Evolutionary conservation across 148 eudicot genomes (phyloP).

Genomic region (Rhododendron mucronatum): DNA sequence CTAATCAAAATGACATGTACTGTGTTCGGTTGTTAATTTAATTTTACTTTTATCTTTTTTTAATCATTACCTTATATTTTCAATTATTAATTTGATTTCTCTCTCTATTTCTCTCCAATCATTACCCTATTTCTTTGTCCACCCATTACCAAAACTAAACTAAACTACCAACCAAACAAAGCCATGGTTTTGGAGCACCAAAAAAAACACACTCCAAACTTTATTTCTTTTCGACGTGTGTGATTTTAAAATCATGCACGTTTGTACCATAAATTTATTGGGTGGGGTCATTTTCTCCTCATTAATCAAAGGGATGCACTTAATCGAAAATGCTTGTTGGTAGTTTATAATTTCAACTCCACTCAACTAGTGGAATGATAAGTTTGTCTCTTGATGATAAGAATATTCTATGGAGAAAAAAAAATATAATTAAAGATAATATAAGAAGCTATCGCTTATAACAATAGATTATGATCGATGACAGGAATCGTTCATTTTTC

Average conservation of each 20-base stretch:
- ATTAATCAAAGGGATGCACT: background rate
- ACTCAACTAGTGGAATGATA: slow-evolving; percentile 15
- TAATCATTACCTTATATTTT: no score
- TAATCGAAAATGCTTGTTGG: background rate
- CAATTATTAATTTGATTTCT: no score
- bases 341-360: background rate
- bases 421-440: slow-evolving; percentile 1
- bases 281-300: slow-evolving; percentile 5
- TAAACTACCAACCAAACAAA: no score
- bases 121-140: no score
- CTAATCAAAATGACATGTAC: background rate
- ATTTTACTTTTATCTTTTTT: no score
- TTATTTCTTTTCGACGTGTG: background rate
- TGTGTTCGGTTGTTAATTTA: no score
- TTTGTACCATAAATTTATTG: background rate
- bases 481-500: background rate
- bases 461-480: background rate
- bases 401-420: background rate
- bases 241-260: background rate
- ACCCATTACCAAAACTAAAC: no score
- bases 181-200: background rate
- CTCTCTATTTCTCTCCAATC: no score
- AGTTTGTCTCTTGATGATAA: slow-evolving; percentile 10
- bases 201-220: background rate
- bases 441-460: background rate